phyloP scores from a whole-genome alignment of 805 yeast species.

The Candida sithepensis region DNA sequence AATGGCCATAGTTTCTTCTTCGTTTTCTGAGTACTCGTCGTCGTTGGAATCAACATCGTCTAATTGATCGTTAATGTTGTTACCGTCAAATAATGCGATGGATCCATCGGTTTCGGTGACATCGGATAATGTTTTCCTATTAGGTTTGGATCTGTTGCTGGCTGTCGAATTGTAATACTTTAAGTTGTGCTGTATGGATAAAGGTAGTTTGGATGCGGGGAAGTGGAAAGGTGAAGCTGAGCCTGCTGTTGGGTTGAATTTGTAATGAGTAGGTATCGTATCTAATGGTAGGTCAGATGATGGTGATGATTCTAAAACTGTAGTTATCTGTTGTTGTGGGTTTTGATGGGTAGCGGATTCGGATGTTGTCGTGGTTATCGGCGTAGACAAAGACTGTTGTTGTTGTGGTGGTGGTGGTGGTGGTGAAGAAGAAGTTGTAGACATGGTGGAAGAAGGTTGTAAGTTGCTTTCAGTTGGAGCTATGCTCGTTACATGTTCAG shows the following conservation, averaged over 20 bases:
- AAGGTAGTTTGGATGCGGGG: constrained; percentile 24
- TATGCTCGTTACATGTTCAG: too few relatives aligned
- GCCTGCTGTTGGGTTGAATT: constrained; percentile 14
- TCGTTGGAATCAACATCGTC: not conserved
- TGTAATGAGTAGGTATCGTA: constrained; percentile 11
- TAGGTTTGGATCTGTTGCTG: not conserved
- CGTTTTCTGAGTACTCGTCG: not conserved
- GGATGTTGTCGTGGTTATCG: not conserved
- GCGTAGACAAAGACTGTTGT: not conserved
- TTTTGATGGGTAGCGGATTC: not conserved
- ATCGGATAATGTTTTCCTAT: constrained; percentile 11
- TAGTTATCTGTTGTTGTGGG: not conserved
- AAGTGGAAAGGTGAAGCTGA: constrained; percentile 24
- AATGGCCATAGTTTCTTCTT: not conserved
- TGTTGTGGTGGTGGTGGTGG: not conserved
- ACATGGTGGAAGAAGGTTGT: too few relatives aligned
- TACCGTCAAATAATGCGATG: too few relatives aligned
- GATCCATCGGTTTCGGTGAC: not conserved
- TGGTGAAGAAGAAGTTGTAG: not conserved
- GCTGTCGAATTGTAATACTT: constrained; percentile 4
- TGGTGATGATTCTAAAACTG: too few relatives aligned
- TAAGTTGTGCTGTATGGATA: constrained; percentile 17
- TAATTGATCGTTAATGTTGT: not conserved
- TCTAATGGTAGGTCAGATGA: too few relatives aligned
- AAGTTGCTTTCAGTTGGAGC: too few relatives aligned